Base-by-base conservation (phyloP, 2,329 filamentous ascomycete species). In the Pseudogymnoascus sp. region DNA sequence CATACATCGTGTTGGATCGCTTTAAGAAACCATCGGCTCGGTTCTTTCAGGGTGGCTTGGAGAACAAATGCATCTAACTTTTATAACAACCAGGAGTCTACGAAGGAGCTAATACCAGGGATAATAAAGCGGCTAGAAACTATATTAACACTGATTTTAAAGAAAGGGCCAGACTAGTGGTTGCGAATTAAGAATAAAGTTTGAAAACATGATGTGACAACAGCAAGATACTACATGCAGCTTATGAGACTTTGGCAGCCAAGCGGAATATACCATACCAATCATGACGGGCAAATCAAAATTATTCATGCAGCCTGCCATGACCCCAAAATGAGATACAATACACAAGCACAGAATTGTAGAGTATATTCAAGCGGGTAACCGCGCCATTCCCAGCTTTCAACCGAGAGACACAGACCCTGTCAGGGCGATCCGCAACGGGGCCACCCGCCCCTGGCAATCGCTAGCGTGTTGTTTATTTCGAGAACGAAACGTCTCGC, bases 381-480 rank as follows among this genome's bases (percentile, higher is more conserved):
- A 10, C 18, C 18, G 2, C 5, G 18, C 2, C 18, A 23, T 46
- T 12, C 42, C 42, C 23, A 46, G 18, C 42, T 46, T 46, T 23
- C 18, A 46, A 46, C 23, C 11, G 18, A 23, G 42, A 46, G 18
- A 23, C 7, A 18, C 18, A 23, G 18, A 12, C 2, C 42, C 42
- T 46, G 12, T 28, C 25, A 18, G n/a, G 46, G 25, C 25, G 25
- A 31, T 31, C 44, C n/a, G 14, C n/a, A 28, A n/a, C 46, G 46
- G 46, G 5, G n/a, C 25, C 46, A 53, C 25, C 46, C 46, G 46
- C n/a, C 25, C 25, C 46, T 53, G 31, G 25, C 10, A 6, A 31
- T 7, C 25, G 37, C 60, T 62, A 62, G 38, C 38, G 34, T n/a
- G 28, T 50, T 44, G 37, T 61, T 61, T 62, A 46, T 62, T 40